Evolutionary conservation across 202 grass and related monocot species (phyloP), one percentile per base, ranked within the genome.

Genomic region (Setaria italica): DNA sequence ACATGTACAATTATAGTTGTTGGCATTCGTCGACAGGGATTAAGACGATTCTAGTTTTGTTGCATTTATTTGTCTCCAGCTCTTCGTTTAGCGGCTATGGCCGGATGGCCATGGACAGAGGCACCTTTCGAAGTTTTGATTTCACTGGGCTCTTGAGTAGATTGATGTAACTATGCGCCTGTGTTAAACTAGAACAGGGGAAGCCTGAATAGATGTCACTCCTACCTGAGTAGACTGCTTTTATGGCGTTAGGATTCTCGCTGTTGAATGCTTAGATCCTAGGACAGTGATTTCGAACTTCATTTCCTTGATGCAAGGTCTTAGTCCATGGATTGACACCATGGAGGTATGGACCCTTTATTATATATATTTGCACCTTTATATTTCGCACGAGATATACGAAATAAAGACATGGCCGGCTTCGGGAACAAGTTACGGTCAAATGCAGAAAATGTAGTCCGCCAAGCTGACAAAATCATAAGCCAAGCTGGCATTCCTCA

Each of bases 1-100:
- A 56, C 85, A 48, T 80, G 80, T 75, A 83, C 34, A 33, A 74
- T 79, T 65, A 78, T 73, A 86, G 84, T 70, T 45, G 48, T 74
- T 83, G 68, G 60, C 84, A 80, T 80, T 84, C 20, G 89, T 90
- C 55, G 57, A 88, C 70, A 80, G 32, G 39, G 55, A 84, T 55
- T 19, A n/a, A 84, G 75, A 70, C 14, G 9, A 39, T 67, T 62
- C 12, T 43, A 33, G 53, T 70, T 83, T 74, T 68, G 33, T 67
- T 74, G 30, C 59, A 46, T 74, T 55, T 33, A 64, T 80, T 70
- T 84, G 70, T 71, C 45, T 69, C 84, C 65, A 33, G 35, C 16
- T 77, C 72, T 76, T 70, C 19, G 48, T 90, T 78, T 72, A 75
- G 57, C n/a, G 73, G 74, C 29, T 74, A 14, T 85, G 54, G 16